Evolutionary conservation across 371 early-diverging fungal genomes (phyloP).

Genomic region (Quaeritorhiza haematococci): DNA sequence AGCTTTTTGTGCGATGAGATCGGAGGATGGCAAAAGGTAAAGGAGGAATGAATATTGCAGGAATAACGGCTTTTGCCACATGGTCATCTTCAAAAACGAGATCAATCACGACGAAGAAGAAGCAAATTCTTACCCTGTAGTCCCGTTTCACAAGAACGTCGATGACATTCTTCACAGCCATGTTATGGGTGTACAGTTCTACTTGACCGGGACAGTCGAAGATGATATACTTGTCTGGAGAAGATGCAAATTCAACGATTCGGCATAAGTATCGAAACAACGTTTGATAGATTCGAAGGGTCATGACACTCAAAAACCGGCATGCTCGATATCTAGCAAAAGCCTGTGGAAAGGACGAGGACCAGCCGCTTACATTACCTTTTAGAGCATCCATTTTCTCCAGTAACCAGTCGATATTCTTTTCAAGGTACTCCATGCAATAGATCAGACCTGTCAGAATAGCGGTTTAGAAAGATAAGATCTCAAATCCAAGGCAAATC

Average conservation of each 20-base stretch:
- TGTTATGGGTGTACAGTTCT: conserved; percentile 95
- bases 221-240: conserved; percentile 75
- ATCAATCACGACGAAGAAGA: too few relatives aligned
- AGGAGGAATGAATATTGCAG: neutral
- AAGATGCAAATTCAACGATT: neutral
- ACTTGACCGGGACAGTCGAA: conserved; percentile 99
- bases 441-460: conserved; percentile 37
- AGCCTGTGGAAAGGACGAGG: neutral
- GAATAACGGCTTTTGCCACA: neutral
- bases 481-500: too few relatives aligned
- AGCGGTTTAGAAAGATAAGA: neutral
- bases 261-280: neutral
- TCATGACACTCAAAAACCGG: too few relatives aligned
- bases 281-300: too few relatives aligned
- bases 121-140: conserved; percentile 54
- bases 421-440: conserved; percentile 53
- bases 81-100: conserved; percentile 4
- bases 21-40: neutral
- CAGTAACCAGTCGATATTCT: conserved; percentile 48
- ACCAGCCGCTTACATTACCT: conserved; percentile 12
- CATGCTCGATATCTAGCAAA: too few relatives aligned
- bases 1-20: too few relatives aligned
- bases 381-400: conserved; percentile 29
- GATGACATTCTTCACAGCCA: conserved; percentile 73
- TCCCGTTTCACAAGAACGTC: conserved; percentile 66